phyloP scores from a whole-genome alignment of 2,329 filamentous ascomycete species.

The Sporothrix dimorphospora region DNA sequence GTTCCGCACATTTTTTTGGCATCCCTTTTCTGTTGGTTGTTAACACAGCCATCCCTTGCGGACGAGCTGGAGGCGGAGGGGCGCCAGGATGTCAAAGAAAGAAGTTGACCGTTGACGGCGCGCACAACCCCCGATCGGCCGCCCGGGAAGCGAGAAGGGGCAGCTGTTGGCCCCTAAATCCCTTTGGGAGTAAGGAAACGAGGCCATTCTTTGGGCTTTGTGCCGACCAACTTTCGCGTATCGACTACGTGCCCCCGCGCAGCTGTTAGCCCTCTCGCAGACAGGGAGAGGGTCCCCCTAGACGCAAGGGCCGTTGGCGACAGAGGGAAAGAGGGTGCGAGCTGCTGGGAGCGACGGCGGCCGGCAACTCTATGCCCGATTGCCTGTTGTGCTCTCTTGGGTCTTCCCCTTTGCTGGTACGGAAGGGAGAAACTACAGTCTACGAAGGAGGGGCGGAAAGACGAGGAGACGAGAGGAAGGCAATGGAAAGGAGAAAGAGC shows the following conservation, averaged over 20 bases:
- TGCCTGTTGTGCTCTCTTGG: not conserved
- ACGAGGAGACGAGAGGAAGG: not conserved
- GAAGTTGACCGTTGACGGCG: not conserved
- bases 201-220: not conserved
- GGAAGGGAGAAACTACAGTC: not conserved
- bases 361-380: not conserved
- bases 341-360: not conserved
- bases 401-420: not conserved
- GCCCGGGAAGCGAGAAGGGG: not conserved
- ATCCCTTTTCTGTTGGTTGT: not conserved
- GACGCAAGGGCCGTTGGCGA: not conserved
- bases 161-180: not conserved
- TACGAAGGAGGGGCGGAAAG: not conserved
- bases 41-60: not conserved
- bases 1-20: not conserved
- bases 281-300: not conserved
- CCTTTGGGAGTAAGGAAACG: not conserved
- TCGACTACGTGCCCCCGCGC: constrained; percentile 3
- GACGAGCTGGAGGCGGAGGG: not conserved
- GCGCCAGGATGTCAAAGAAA: not conserved
- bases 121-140: not conserved
- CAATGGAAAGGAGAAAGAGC: not conserved
- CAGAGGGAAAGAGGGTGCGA: not conserved
- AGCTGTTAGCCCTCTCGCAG: constrained; percentile 6
- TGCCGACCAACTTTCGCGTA: not conserved